Evolutionary conservation across 257 asterid species (phyloP), one percentile per base, ranked within the genome.

Genomic region (Coffea eugenioides): DNA sequence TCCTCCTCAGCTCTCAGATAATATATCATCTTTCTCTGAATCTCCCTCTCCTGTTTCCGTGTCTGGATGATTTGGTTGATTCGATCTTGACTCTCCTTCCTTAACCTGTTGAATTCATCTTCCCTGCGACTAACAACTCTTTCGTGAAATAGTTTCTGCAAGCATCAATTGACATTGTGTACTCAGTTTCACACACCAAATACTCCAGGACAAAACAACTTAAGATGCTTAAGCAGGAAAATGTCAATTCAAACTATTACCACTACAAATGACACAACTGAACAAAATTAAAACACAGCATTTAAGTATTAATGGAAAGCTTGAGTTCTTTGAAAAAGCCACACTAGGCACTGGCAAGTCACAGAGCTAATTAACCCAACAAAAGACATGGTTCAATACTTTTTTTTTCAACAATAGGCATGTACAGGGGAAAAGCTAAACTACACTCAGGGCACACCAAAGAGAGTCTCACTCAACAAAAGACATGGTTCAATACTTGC

Each of bases 1-100:
- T 93, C 97, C 86, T 93, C 98, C 83, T 94, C 97, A 23, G 85
- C 27, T 82, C 84, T 89, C 86, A 93, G 85, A 80, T 86, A 91
- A 83, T 81, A 91, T 49, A 91, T 77, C 88, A 88, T 80, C 85
- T 89, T 93, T 86, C 97, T 90, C 92, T 76, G 88, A 10, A 88
- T 83, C 62, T 89, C 94, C 86, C 96, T 90, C 83, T 92, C 97
- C 76, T 84, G 88, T 79, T 86, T 90, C 66, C 96, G 87, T 27
- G 90, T 43, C 79, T 79, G 89, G 77, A 90, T 85, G 71, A 88
- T 85, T 85, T 89, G 90, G 72, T 76, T 85, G 74, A 89, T 82
- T 45, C 85, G 85, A 74, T 82, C 91, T 76, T 77, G 85, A 46
- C 94, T 90, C 85, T 93, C 97, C 74, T 46, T 78, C 80, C 48